These are phyloP conservation scores for Coccomyxa sp. DNA, from an alignment of 139 green algal genomes.

Conservation along the genomic window DNA sequence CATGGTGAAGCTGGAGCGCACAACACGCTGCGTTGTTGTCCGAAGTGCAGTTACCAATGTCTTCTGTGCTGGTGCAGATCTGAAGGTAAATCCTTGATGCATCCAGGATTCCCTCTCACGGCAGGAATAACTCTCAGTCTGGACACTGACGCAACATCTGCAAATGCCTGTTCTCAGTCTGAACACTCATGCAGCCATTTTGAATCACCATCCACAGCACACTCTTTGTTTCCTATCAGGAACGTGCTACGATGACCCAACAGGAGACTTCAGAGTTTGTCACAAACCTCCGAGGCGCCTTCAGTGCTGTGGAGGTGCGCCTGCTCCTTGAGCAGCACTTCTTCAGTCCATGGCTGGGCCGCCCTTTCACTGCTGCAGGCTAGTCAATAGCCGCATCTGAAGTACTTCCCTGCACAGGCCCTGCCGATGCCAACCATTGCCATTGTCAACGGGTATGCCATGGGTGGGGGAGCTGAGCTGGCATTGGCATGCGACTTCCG, in stretches of 20 bases:
- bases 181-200: too few relatives aligned
- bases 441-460: constrained; percentile 42
- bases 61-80: constrained; percentile 70
- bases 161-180: too few relatives aligned
- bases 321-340: too few relatives aligned
- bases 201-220: too few relatives aligned
- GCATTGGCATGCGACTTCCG: constrained; percentile 79
- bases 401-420: constrained; percentile 3
- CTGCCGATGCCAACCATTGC: constrained; percentile 45
- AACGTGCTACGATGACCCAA: constrained; percentile 66
- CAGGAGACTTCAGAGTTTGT: constrained; percentile 69
- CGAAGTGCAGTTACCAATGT: constrained; percentile 51
- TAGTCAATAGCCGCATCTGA: too few relatives aligned
- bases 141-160: too few relatives aligned
- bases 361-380: too few relatives aligned
- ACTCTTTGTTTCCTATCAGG: constrained; percentile 23
- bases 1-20: constrained; percentile 53
- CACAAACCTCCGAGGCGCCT: constrained; percentile 46
- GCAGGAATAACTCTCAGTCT: too few relatives aligned
- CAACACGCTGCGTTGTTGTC: constrained; percentile 66
- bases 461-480: constrained; percentile 81
- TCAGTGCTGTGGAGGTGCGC: constrained; percentile 49
- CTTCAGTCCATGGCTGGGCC: too few relatives aligned
- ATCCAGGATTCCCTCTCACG: too few relatives aligned
- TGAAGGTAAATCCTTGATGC: constrained; percentile 16